These are phyloP conservation scores for Scortechinia acanthostroma DNA, from an alignment of 2,329 filamentous ascomycete genomes.

Conservation along the genomic window DNA sequence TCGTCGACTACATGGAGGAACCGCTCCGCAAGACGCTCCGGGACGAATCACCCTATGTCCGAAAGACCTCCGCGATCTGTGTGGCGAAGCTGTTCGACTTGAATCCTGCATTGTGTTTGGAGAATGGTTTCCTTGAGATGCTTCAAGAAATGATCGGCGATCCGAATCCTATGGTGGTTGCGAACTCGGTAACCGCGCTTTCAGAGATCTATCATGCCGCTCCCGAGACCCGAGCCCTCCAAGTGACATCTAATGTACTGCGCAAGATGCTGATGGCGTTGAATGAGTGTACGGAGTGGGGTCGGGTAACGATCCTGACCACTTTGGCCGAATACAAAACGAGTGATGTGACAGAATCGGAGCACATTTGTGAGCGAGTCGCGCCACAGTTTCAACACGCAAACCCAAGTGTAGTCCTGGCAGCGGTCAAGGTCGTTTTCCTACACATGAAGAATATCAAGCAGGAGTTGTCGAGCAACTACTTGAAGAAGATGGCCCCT, in stretches of 20 bases:
- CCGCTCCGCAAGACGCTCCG: constrained; percentile 89
- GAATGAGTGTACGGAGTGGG: constrained; percentile 98
- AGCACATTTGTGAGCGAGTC: constrained; percentile 95
- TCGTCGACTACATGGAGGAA: constrained; percentile 99
- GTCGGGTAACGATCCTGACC: constrained; percentile 83
- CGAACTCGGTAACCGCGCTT: constrained; percentile 89
- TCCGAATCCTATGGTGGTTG: constrained; percentile 97
- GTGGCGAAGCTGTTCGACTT: constrained; percentile 97
- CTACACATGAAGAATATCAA: constrained; percentile 85
- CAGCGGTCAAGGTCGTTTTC: constrained; percentile 97
- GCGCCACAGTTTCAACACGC: constrained; percentile 97
- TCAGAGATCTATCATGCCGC: constrained; percentile 85
- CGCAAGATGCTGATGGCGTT: constrained; percentile 95
- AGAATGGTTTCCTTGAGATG: constrained; percentile 91
- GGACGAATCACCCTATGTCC: constrained; percentile 96
- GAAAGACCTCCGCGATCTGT: constrained; percentile 95
- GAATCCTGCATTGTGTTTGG: constrained; percentile 84
- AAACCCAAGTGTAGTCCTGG: constrained; percentile 90
- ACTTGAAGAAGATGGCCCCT: constrained; percentile 97
- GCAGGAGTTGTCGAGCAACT: constrained; percentile 72
- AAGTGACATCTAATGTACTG: constrained; percentile 73
- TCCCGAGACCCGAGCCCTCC: constrained; percentile 80
- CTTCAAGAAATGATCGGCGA: constrained; percentile 94
- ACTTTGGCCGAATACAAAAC: constrained; percentile 84
- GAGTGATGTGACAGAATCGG: constrained; percentile 84